phyloP scores from a whole-genome alignment of 179 eudicot species.

The Carnegiea gigantea region DNA sequence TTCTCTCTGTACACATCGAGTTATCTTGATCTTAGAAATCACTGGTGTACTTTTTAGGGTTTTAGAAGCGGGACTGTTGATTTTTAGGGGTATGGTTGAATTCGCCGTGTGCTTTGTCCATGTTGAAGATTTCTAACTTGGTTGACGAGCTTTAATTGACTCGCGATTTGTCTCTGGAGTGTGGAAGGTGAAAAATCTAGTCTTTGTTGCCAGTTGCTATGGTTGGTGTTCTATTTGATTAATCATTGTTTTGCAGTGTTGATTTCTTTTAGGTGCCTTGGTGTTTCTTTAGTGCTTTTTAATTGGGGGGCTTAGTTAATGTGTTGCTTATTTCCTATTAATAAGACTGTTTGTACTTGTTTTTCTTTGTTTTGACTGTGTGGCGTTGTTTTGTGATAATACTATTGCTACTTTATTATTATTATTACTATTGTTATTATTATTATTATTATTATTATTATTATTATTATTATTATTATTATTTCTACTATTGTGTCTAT shows the following conservation, averaged over 20 bases:
- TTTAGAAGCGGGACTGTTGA: background rate
- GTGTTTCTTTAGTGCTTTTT: no score
- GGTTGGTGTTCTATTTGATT: slow-evolving; percentile 6
- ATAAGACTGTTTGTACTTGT: no score
- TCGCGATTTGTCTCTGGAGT: slow-evolving; percentile 3
- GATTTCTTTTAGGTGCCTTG: no score
- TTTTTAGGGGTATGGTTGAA: background rate
- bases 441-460: no score
- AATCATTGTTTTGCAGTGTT: background rate
- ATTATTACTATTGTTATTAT: no score
- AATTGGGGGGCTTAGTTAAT: no score
- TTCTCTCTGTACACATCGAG: background rate
- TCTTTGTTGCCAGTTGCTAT: background rate
- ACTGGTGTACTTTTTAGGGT: background rate
- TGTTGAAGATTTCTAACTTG: background rate
- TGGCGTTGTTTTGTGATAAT: no score
- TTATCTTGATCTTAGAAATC: background rate
- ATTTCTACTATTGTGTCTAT: no score
- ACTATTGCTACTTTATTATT: no score
- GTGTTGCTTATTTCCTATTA: no score
- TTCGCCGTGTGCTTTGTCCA: background rate
- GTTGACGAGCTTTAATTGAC: slow-evolving; percentile 16
- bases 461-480: no score
- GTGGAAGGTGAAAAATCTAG: background rate
- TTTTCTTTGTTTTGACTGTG: no score